phyloP scores from a whole-genome alignment of 83 land plant genomes.

The Diphasiastrum complanatum region DNA sequence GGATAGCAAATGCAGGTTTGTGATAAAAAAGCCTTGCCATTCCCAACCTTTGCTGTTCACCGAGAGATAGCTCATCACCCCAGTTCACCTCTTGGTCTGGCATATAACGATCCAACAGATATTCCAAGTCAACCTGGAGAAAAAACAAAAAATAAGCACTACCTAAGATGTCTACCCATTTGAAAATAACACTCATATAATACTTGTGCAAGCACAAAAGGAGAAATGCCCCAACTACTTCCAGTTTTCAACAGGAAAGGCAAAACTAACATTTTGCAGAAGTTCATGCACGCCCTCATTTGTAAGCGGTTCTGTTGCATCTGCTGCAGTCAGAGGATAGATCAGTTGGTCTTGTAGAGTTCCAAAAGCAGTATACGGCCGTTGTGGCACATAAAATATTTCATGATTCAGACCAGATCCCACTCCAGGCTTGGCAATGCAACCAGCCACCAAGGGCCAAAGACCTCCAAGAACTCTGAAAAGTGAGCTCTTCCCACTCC shows the following conservation, averaged over 20 bases:
- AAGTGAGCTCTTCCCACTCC: slow-evolving; percentile 97
- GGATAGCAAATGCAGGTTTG: slow-evolving; percentile 91
- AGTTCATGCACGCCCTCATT: slow-evolving; percentile 78
- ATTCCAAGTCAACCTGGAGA: slow-evolving; percentile 87
- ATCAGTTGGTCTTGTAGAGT: slow-evolving; percentile 95
- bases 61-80: slow-evolving; percentile 97
- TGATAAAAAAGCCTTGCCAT: slow-evolving; percentile 97
- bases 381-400: slow-evolving; percentile 97
- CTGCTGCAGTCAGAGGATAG: slow-evolving; percentile 80
- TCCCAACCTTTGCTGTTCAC: slow-evolving; percentile 94
- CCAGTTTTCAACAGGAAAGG: not conserved
- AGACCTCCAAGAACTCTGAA: slow-evolving; percentile 97
- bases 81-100: slow-evolving; percentile 74
- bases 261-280: slow-evolving; percentile 58
- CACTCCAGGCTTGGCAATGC: slow-evolving; percentile 90
- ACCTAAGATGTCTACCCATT: not conserved
- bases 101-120: slow-evolving; percentile 86
- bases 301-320: slow-evolving; percentile 69
- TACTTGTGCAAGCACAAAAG: too few species aligned
- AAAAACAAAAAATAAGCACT: not conserved
- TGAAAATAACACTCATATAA: not conserved
- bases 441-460: slow-evolving; percentile 91
- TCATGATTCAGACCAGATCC: slow-evolving; percentile 92
- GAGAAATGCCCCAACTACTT: not conserved
- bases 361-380: slow-evolving; percentile 94